These are phyloP conservation scores for Diplocarpon rosae DNA, from an alignment of 2,329 filamentous ascomycete species.

Conservation along the genomic window DNA sequence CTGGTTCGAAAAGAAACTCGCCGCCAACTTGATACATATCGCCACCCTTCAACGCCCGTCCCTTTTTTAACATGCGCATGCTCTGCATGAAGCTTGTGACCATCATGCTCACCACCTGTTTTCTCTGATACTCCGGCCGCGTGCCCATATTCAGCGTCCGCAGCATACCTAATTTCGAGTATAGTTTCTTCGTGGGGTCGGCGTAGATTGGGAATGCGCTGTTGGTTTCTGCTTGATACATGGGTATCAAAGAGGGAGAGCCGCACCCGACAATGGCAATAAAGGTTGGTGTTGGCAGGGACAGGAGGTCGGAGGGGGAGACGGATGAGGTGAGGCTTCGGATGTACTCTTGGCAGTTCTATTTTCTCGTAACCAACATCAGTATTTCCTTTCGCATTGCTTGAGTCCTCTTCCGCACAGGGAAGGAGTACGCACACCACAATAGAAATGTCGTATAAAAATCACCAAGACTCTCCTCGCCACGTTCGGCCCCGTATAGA, in stretches of 20 bases:
- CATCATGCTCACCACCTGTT: slow-evolving; percentile 31
- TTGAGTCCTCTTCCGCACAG: neutral
- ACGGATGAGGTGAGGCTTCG: slow-evolving; percentile 24
- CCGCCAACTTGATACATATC: slow-evolving; percentile 41
- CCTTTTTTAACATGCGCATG: slow-evolving; percentile 30
- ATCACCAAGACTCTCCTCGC: slow-evolving; percentile 26
- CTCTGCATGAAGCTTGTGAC: slow-evolving; percentile 32
- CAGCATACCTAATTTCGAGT: slow-evolving; percentile 42
- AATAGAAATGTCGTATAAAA: slow-evolving; percentile 31
- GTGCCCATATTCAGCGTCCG: slow-evolving; percentile 36
- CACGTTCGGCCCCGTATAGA: slow-evolving; percentile 27
- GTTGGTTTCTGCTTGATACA: slow-evolving; percentile 36
- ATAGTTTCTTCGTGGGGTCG: slow-evolving; percentile 42
- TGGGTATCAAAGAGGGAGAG: slow-evolving; percentile 40
- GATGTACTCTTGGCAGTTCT: slow-evolving; percentile 29
- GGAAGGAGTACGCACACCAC: slow-evolving; percentile 22
- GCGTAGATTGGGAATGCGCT: slow-evolving; percentile 47
- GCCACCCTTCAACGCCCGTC: slow-evolving; percentile 37
- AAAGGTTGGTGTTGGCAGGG: slow-evolving; percentile 24
- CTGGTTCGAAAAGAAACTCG: slow-evolving; percentile 28
- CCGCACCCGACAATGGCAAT: slow-evolving; percentile 47
- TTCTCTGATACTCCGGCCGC: slow-evolving; percentile 38
- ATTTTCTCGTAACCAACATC: neutral
- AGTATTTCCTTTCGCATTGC: neutral
- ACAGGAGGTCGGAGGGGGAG: slow-evolving; percentile 23